Base-by-base conservation (phyloP, 164 flowering plant species). In the Chimonanthus praecox region DNA sequence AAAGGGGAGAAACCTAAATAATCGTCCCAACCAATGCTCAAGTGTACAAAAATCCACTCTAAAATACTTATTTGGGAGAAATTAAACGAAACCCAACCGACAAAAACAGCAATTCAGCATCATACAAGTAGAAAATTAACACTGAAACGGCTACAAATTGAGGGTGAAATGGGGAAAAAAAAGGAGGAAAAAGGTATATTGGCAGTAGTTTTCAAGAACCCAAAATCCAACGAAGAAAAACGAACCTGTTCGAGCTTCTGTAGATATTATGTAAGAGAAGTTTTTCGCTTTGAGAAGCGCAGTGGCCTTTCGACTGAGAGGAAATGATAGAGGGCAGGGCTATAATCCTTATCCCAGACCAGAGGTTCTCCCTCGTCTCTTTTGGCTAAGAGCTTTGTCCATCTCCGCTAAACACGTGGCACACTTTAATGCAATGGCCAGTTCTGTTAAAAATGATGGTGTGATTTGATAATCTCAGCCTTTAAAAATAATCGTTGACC, bases 241-340 rank as follows among this genome's bases (percentile, higher is more conserved):
- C 60, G 16, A 54, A 54, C 60, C 60, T 54, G 60, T 13, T 4
- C n/a, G 16, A 48, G 8, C 47, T 13, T n/a, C 46, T 33, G 4
- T 47, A 33, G 10, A 3, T 43, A 33, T 15, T 33, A 44, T 9
- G 47, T 15, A 65, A 65, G 68, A 65, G 44, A 47, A 62, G 65
- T 62, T 62, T 62, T 16, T 62, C n/a, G 33, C 33, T 33, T 33
- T 54, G 60, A 15, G 60, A 54, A 54, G 60, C 11, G 60, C 3
- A 13, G 16, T 2, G 15, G 16, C 16, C 16, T 44, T 33, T 9
- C 9, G 18, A 73, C n/a, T 2, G 60, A 49, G 58, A 45, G 4
- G 33, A 74, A 83, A 83, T 81, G 85, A 89, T 62, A 87, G 82
- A 84, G 80, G 87, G 91, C 78, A 80, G 82, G 88, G 80, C 79